A percentile compares a stretch with the other conserved stretches of the same genome.
phyloP scores from a whole-genome alignment of 2,329 filamentous ascomycete species.

The Nothopassalora personata region DNA sequence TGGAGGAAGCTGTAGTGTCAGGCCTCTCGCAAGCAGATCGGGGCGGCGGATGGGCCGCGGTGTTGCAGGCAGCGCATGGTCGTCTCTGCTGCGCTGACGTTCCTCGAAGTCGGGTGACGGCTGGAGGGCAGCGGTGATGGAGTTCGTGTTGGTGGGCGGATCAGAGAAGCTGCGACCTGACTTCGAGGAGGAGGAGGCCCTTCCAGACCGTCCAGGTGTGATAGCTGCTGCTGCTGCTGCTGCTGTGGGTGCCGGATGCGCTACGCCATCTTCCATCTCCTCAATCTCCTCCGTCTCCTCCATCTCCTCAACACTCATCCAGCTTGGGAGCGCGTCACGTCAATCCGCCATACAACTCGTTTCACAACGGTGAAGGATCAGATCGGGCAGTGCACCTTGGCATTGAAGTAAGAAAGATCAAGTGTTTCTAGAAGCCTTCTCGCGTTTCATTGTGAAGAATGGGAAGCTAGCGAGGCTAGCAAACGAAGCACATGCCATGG shows the following conservation, averaged over 20 bases:
- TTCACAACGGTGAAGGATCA: not conserved
- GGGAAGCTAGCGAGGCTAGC: not conserved
- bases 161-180: conserved; percentile 43
- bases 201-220: not conserved
- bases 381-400: not conserved
- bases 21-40: conserved; percentile 56
- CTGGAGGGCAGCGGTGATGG: conserved; percentile 39
- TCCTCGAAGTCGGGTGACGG: conserved; percentile 43
- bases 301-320: not conserved
- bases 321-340: not conserved
- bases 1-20: conserved; percentile 64
- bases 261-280: not conserved
- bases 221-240: not conserved
- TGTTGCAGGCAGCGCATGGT: conserved; percentile 34
- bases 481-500: not conserved
- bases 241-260: not conserved
- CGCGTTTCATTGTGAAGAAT: not conserved
- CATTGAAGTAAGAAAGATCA: not conserved
- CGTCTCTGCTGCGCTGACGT: conserved; percentile 35
- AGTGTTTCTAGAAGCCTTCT: not conserved
- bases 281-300: not conserved
- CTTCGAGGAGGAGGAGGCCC: conserved; percentile 1
- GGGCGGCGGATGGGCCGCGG: conserved; percentile 62
- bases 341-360: not conserved
- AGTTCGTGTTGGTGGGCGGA: conserved; percentile 33